Base-by-base conservation (phyloP, 768 basidiomycete genomes). In the Trichaptum fuscoviolaceum region DNA sequence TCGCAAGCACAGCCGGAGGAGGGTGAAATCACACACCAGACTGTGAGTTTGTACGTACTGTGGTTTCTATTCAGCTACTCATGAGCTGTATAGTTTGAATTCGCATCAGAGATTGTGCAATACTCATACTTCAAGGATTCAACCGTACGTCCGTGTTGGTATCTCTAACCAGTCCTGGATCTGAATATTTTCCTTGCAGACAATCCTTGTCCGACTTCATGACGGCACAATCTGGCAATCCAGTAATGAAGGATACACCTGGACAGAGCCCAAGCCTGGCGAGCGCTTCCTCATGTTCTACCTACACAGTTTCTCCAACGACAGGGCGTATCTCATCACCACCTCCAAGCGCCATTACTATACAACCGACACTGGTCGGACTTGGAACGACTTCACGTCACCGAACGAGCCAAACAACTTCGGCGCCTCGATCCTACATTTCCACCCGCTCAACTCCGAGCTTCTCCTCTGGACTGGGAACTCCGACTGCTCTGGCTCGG, bases 211-310 rank as follows among this genome's bases (percentile, higher is more conserved):
- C 57, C 89, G 92, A 7, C 83, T 97, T 2, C 74, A 75, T 1
- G 95, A 99, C 72, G 76, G 86, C 68, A 83, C 85, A 0, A 82
- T 99, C 64, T 99, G 94, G 94, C 95, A 98, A 79, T 97, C 95
- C 0, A 87, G 86, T 71, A 98, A 95, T 73, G 96, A 99, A 76
- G 97, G 96, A 0, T 95, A 93, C 76, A 88, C 88, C 0, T 99
- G 96, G 96, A 82, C 83, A 58, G 88, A 87, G 67, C 82, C 89
- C 17, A 78, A 75, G 73, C 82, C 85, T 0, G 81, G 79, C 0
- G 81, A 89, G 67, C 84, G 81, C 18, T 91, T 98, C 80, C 78
- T 97, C 36, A 87, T 84, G 0, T 91, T 98, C 77, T 91, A 91
- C 71, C 92, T 96, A 79, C 96, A 99, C 80, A 78, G 83, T 35